phyloP scores from a whole-genome alignment of 495 filamentous ascomycete genomes.

The Clohesyomyces aquaticus region DNA sequence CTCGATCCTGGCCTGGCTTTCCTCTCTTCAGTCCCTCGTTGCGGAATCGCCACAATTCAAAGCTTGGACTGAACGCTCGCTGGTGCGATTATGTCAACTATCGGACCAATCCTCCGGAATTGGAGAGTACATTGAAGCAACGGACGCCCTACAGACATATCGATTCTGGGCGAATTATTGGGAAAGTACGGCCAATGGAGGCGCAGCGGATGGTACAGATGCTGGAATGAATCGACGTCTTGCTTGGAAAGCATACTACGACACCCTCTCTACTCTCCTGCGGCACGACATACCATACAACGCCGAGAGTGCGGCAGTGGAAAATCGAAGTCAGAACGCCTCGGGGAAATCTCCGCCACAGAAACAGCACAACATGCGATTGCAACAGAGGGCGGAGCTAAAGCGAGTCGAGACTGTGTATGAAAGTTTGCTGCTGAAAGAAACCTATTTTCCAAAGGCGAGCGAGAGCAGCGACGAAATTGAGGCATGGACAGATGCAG shows the following conservation, averaged over 20 bases:
- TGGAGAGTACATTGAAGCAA: slow-evolving; percentile 49
- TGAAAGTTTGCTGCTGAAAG: slow-evolving; percentile 70
- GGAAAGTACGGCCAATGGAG: slow-evolving; percentile 44
- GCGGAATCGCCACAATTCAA: slow-evolving; percentile 60
- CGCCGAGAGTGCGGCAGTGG: slow-evolving; percentile 5
- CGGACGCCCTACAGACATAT: slow-evolving; percentile 58
- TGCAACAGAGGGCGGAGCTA: slow-evolving; percentile 71
- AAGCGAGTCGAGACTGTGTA: slow-evolving; percentile 74
- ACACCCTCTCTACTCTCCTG: slow-evolving; percentile 67
- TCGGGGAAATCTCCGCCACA: slow-evolving; percentile 22
- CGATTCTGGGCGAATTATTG: slow-evolving; percentile 66
- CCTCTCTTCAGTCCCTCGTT: slow-evolving; percentile 47
- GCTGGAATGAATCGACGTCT: slow-evolving; percentile 51
- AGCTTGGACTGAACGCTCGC: slow-evolving; percentile 76
- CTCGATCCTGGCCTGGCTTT: slow-evolving; percentile 64
- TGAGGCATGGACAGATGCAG: slow-evolving; percentile 77
- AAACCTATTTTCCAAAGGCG: slow-evolving; percentile 82
- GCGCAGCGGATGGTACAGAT: slow-evolving; percentile 20
- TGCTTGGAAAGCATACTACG: slow-evolving; percentile 83
- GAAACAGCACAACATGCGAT: slow-evolving; percentile 50
- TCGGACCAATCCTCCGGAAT: slow-evolving; percentile 57
- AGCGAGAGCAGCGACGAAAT: slow-evolving; percentile 72
- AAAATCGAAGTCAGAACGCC: slow-evolving; percentile 5
- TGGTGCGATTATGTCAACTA: slow-evolving; percentile 71
- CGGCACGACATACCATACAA: slow-evolving; percentile 54